Evolutionary conservation across 805 yeast species (phyloP).

Genomic region (Kluyveromyces nonfermentans): DNA sequence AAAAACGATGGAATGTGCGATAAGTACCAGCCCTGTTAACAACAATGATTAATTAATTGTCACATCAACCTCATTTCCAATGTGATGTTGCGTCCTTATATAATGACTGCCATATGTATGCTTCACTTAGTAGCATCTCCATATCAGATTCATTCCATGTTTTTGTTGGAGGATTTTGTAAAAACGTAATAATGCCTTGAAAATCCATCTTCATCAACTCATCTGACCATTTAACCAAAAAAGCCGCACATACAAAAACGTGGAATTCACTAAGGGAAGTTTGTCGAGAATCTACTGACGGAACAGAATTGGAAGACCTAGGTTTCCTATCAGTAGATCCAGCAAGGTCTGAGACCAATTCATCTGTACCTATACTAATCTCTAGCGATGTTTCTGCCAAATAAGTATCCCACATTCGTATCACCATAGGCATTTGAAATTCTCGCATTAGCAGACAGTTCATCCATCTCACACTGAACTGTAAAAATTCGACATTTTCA

Average conservation of each 20-base stretch:
- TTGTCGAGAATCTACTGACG: slow-evolving; percentile 11
- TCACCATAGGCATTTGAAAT: slow-evolving; percentile 61
- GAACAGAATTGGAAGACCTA: not conserved
- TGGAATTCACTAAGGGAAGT: slow-evolving; percentile 69
- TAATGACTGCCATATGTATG: slow-evolving; percentile 91
- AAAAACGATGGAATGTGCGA: too few relatives aligned
- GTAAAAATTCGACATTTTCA: slow-evolving; percentile 90
- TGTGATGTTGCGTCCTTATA: slow-evolving; percentile 89
- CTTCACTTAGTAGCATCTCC: slow-evolving; percentile 88
- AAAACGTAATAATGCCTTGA: slow-evolving; percentile 84
- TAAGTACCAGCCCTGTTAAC: too few relatives aligned
- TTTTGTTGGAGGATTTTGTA: slow-evolving; percentile 83
- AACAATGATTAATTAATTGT: too few relatives aligned
- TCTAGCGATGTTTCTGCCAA: slow-evolving; percentile 53
- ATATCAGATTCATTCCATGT: slow-evolving; percentile 84
- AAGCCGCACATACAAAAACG: slow-evolving; percentile 96
- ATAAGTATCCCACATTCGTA: slow-evolving; percentile 98
- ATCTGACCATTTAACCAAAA: slow-evolving; percentile 77
- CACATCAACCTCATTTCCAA: slow-evolving; percentile 42
- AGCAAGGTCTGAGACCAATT: slow-evolving; percentile 4
- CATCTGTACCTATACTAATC: slow-evolving; percentile 8
- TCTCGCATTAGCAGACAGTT: slow-evolving; percentile 95
- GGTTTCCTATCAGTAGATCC: slow-evolving; percentile 8
- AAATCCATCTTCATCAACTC: slow-evolving; percentile 78
- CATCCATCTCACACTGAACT: slow-evolving; percentile 98